These are phyloP conservation scores for Claviceps pazoutovae DNA, from an alignment of 2,329 filamentous ascomycete genomes.

Conservation along the genomic window DNA sequence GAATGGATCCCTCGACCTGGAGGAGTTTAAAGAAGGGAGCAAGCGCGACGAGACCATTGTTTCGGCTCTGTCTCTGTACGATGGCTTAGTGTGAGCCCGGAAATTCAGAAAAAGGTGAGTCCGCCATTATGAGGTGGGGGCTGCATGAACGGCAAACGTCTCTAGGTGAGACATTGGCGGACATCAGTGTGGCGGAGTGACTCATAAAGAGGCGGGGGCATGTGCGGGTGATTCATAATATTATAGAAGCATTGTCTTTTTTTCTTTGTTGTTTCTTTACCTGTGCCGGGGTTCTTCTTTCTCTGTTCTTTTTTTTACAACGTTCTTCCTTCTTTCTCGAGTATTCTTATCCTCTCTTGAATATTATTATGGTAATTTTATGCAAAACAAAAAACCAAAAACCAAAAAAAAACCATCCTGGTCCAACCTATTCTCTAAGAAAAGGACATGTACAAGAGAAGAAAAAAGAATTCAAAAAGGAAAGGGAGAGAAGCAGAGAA, in stretches of 20 bases:
- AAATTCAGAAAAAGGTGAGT: background rate
- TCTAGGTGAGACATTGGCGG: background rate
- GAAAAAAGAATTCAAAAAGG: background rate
- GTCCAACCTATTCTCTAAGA: no score
- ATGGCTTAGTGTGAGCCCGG: slow-evolving; percentile 62
- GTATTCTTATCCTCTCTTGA: no score
- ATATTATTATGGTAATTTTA: no score
- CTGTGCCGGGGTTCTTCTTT: background rate
- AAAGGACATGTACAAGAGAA: background rate
- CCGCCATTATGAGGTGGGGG: background rate
- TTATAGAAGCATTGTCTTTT: background rate
- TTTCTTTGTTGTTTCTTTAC: background rate
- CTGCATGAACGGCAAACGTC: no score
- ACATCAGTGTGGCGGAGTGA: background rate
- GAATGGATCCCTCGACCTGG: slow-evolving; percentile 91
- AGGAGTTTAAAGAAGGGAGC: slow-evolving; percentile 98
- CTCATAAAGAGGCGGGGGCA: background rate
- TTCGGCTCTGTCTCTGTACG: slow-evolving; percentile 88
- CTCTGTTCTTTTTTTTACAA: no score
- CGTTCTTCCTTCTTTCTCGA: no score
- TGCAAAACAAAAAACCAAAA: no score
- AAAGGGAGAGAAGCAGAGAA: background rate
- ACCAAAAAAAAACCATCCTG: no score
- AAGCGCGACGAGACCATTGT: slow-evolving; percentile 99
- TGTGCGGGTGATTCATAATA: background rate